Evolutionary conservation across 441 rosid species (phyloP).

Genomic region (Capsella rubella): DNA sequence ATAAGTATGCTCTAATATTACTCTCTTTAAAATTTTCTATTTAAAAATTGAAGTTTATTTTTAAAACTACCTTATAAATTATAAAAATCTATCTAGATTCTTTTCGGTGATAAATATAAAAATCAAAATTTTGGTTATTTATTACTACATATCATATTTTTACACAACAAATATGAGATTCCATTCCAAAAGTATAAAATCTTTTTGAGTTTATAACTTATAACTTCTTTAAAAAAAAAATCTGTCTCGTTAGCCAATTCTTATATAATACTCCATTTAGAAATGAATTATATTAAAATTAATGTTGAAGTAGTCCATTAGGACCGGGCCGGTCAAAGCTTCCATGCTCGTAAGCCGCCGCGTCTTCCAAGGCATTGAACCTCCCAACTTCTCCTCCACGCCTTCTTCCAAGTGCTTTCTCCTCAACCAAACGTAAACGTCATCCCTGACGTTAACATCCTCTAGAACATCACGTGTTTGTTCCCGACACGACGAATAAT

Average conservation of each 20-base stretch:
- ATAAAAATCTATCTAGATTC: not conserved
- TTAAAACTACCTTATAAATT: not conserved
- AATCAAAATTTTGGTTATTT: no score
- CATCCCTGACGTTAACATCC: slow-evolving; percentile 31
- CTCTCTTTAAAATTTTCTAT: not conserved
- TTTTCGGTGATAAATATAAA: no score
- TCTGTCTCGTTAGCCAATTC: not conserved
- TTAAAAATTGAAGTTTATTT: not conserved
- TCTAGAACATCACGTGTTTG: slow-evolving; percentile 25
- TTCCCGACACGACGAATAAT: slow-evolving; percentile 12
- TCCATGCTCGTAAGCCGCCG: slow-evolving; percentile 10
- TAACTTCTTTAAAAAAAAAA: no score
- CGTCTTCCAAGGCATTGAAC: slow-evolving; percentile 19
- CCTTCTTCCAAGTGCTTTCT: slow-evolving; percentile 20
- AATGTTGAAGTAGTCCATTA: slow-evolving; percentile 1
- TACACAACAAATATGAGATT: not conserved
- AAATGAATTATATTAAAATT: not conserved
- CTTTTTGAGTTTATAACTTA: not conserved
- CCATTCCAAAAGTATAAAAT: not conserved
- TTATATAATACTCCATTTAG: not conserved
- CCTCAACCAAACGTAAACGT: slow-evolving; percentile 21
- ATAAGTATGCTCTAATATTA: not conserved
- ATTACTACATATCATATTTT: not conserved
- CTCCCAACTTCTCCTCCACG: not conserved
- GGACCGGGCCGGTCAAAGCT: not conserved